A percentile compares a stretch with the other conserved stretches of the same genome.
phyloP scores from a whole-genome alignment of 495 filamentous ascomycete genomes.

The Penicillium coprophilum region DNA sequence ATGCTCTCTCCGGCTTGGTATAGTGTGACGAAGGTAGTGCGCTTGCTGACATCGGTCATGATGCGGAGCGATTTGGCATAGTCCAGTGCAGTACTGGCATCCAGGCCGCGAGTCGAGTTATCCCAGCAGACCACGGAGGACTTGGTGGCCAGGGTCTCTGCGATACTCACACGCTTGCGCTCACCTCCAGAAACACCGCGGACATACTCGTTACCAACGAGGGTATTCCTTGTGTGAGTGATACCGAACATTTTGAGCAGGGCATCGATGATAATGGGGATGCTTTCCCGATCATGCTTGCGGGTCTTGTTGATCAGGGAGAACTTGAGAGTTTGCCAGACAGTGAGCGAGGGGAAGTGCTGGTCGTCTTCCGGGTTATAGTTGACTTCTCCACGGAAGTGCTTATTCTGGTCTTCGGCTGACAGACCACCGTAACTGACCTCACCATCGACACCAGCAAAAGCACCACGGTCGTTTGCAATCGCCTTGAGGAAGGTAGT shows the following conservation, averaged over 20 bases:
- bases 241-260: constrained; percentile 75
- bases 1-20: constrained; percentile 85
- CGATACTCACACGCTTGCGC: constrained; percentile 69
- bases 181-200: constrained; percentile 73
- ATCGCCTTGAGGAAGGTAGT: constrained; percentile 78
- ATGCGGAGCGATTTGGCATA: constrained; percentile 75
- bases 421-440: constrained; percentile 77
- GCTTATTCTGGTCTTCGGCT: constrained; percentile 62
- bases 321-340: constrained; percentile 81
- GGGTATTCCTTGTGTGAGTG: constrained; percentile 75
- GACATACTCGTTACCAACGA: constrained; percentile 81
- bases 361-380: constrained; percentile 82
- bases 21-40: constrained; percentile 78
- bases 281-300: constrained; percentile 64
- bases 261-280: constrained; percentile 63
- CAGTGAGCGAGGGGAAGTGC: constrained; percentile 75
- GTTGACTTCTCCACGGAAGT: constrained; percentile 78
- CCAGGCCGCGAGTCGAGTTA: constrained; percentile 79
- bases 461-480: constrained; percentile 65
- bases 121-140: constrained; percentile 66
- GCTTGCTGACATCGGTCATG: constrained; percentile 79
- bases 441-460: constrained; percentile 67
- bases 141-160: constrained; percentile 66
- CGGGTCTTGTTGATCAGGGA: constrained; percentile 81
- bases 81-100: constrained; percentile 76